Evolutionary conservation across 257 asterid genomes (phyloP).

Genomic region (Ilex asprella): DNA sequence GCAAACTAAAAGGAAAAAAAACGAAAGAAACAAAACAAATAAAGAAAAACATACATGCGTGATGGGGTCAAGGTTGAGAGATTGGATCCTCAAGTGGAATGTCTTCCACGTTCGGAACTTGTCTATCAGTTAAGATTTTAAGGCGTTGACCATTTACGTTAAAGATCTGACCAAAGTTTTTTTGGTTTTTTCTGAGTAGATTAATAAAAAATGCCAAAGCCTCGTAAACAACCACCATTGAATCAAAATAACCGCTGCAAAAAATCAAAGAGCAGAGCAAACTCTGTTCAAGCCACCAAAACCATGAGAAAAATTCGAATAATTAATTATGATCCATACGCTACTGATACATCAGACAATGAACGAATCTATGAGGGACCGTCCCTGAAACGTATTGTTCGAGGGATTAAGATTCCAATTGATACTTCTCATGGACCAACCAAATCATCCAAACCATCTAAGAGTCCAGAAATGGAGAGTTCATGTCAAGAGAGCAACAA

Average conservation of each 20-base stretch:
- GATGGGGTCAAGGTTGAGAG: no score
- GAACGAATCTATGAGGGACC: constrained; percentile 25
- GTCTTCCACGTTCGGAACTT: no score
- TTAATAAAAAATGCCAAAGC: constrained; percentile 29
- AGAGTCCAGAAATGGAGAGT: constrained; percentile 24
- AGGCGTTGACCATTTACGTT: no score
- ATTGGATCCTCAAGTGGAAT: no score
- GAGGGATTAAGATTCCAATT: constrained; percentile 38
- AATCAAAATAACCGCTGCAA: constrained; percentile 17
- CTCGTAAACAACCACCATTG: constrained; percentile 23
- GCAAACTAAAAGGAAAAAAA: no score
- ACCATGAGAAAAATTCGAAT: constrained; percentile 49
- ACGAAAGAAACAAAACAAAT: no score
- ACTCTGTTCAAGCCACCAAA: constrained; percentile 9
- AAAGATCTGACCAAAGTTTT: no score
- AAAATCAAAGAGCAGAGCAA: constrained; percentile 17
- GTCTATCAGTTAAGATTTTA: no score
- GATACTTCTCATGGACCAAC: neutral
- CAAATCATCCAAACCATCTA: neutral
- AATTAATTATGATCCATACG: constrained; percentile 67
- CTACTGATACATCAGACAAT: constrained; percentile 85
- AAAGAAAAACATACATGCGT: no score
- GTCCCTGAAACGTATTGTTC: constrained; percentile 39
- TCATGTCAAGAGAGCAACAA: constrained; percentile 42
- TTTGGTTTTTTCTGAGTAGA: constrained; percentile 23